Base-by-base conservation (phyloP, 1,284 basidiomycete species). In the Melampsora larici-populina region DNA sequence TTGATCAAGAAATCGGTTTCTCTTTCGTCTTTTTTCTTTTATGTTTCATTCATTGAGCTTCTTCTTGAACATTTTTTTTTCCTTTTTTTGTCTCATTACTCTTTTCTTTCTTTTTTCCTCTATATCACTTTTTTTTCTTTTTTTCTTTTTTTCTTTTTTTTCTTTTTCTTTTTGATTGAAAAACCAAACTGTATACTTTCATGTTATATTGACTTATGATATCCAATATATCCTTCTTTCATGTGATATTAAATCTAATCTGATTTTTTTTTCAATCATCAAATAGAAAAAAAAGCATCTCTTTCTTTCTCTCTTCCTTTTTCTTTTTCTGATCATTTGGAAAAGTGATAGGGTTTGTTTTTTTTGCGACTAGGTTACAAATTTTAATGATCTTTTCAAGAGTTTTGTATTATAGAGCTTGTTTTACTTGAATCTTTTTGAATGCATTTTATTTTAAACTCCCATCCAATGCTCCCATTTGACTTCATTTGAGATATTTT, bases 121-220 rank as follows among this genome's bases (percentile, higher is more conserved):
- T 58, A 58, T 29, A 58, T n/a, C n/a, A n/a, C 36, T 36, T 36
- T 36, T 36, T 58, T 11, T 4, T 29, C 26, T 58, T 58, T 58
- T n/a, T 11, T 58, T 63, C 9, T 17, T 63, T 63, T 24, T 60
- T 13, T 60, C 67, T 69, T 29, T 48, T 55, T 21, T 69, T 36
- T 31, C 48, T 5, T 43, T 6, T 24, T 66, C 24, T 65, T 43
- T 33, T 65, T 15, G 24, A 21, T 65, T 58, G 21, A 1, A 60
- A 8, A 26, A 17, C 7, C 26, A n/a, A 58, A n/a, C 11, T n/a
- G 26, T 58, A 29, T 58, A 29, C n/a, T 29, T 29, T n/a, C 21
- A 58, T 29, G 7, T 29, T 7, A 29, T 58, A n/a, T n/a, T n/a
- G n/a, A n/a, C n/a, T n/a, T n/a, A n/a, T n/a, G n/a, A n/a, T 29